A percentile compares a stretch with the other conserved stretches of the same genome.
Conservation (phyloP, 257 asterid species). For the Solanum etuberosum region DNA sequence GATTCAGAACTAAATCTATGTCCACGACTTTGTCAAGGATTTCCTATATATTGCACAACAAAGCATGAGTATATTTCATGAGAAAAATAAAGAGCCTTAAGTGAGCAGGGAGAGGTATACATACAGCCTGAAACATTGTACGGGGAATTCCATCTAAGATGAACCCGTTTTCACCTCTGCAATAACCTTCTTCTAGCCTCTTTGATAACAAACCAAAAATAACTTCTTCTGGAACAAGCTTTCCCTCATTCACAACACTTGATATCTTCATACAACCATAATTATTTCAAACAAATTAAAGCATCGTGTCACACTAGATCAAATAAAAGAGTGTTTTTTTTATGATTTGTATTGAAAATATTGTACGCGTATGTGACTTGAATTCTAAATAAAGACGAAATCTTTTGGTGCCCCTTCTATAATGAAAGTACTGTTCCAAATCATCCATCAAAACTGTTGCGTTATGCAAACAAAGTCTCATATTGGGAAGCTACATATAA, state of each 20-base stretch:
- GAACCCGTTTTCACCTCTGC: slow-evolving; percentile 83
- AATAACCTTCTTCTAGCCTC: slow-evolving; percentile 78
- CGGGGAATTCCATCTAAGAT: slow-evolving; percentile 89
- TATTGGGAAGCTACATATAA: no score
- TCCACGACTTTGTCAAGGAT: slow-evolving; percentile 69
- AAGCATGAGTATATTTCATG: not conserved
- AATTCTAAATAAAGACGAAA: not conserved
- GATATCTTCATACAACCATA: slow-evolving; percentile 40
- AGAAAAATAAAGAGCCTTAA: not conserved
- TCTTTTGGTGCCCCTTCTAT: no score
- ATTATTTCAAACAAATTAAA: not conserved
- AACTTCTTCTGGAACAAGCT: slow-evolving; percentile 67
- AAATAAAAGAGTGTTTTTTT: not conserved
- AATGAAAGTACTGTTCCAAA: no score
- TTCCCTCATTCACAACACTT: slow-evolving; percentile 55
- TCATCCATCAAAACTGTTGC: not conserved
- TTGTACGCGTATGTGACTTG: no score
- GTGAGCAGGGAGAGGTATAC: not conserved
- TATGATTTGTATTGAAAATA: no score
- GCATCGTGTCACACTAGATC: not conserved
- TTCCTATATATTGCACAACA: slow-evolving; percentile 36
- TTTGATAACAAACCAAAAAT: slow-evolving; percentile 66
- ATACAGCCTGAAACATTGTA: slow-evolving; percentile 72
- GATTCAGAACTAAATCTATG: slow-evolving; percentile 78
- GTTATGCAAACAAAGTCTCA: no score